Conservation (phyloP, 129 eudicot genomes). For the Centella asiatica region DNA sequence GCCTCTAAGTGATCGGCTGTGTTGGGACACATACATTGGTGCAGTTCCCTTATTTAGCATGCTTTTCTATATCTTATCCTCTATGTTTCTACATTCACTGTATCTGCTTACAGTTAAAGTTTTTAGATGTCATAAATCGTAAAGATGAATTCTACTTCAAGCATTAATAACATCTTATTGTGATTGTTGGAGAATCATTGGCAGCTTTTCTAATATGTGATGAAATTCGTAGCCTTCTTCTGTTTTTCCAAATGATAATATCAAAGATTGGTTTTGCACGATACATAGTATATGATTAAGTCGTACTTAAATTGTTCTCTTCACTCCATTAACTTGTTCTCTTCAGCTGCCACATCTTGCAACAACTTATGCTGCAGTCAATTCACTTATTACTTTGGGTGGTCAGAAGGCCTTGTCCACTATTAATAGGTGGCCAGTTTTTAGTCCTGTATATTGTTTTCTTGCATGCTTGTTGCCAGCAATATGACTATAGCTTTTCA, state of each 20-base stretch:
- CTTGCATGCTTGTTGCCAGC: conserved; percentile 6
- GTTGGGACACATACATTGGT: no score
- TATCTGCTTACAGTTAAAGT: no score
- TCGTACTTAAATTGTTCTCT: not conserved
- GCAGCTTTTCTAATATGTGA: not conserved
- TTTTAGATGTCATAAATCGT: no score
- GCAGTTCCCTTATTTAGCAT: no score
- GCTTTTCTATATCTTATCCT: no score
- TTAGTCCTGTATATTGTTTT: not conserved
- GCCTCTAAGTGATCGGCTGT: no score
- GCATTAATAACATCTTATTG: no score
- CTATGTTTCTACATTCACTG: not conserved
- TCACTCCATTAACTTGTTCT: conserved; percentile 10
- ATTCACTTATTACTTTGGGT: conserved; percentile 81
- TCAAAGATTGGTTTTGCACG: not conserved
- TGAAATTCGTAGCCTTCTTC: not conserved
- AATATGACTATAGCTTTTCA: conserved; percentile 12
- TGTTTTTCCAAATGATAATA: not conserved
- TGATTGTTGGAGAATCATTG: not conserved
- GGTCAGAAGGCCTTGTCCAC: conserved; percentile 65
- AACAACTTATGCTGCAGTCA: conserved; percentile 92
- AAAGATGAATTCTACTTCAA: no score
- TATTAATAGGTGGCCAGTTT: conserved; percentile 57
- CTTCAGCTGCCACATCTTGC: conserved; percentile 94
- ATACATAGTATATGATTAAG: not conserved